Conservation (phyloP, 805 yeast genomes). For the Lipomyces mesembrius region DNA sequence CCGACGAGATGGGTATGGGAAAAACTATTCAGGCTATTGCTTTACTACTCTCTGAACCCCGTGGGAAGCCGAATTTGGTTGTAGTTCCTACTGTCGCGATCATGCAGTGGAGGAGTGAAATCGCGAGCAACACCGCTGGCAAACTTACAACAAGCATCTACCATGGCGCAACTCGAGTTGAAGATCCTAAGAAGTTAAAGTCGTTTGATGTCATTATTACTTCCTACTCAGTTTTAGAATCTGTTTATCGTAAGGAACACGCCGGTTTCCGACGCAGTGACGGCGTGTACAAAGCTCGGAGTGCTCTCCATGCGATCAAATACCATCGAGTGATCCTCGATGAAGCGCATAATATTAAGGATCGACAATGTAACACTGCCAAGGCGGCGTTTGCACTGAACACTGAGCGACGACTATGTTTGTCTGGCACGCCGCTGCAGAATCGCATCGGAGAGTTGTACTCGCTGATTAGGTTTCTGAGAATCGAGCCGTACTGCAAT, state of each 20-base stretch:
- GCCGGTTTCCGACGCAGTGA: constrained; percentile 81
- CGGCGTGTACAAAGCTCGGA: constrained; percentile 71
- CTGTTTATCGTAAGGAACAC: constrained; percentile 78
- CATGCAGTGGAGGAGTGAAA: constrained; percentile 97
- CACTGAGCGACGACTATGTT: constrained; percentile 83
- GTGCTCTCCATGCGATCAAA: constrained; percentile 70
- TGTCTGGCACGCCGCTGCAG: constrained; percentile 95
- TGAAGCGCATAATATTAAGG: constrained; percentile 98
- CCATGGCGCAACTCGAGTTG: constrained; percentile 84
- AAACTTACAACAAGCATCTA: constrained; percentile 68
- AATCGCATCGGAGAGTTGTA: constrained; percentile 96
- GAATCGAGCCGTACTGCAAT: constrained; percentile 81
- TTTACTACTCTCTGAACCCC: constrained; percentile 60
- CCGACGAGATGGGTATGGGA: constrained; percentile 99
- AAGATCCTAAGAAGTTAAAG: constrained; percentile 58
- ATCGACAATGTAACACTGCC: constrained; percentile 90
- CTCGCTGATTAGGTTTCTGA: constrained; percentile 83
- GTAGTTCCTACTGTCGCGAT: constrained; percentile 98
- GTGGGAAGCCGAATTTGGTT: constrained; percentile 77
- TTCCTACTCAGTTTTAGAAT: constrained; percentile 83
- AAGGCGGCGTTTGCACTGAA: constrained; percentile 80
- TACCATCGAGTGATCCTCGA: constrained; percentile 89
- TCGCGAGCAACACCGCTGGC: constrained; percentile 79
- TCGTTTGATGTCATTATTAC: constrained; percentile 79
- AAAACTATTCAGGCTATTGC: constrained; percentile 97